These are phyloP conservation scores for Tylopilus sp. DNA, from an alignment of 1,284 basidiomycete species.

Conservation along the genomic window DNA sequence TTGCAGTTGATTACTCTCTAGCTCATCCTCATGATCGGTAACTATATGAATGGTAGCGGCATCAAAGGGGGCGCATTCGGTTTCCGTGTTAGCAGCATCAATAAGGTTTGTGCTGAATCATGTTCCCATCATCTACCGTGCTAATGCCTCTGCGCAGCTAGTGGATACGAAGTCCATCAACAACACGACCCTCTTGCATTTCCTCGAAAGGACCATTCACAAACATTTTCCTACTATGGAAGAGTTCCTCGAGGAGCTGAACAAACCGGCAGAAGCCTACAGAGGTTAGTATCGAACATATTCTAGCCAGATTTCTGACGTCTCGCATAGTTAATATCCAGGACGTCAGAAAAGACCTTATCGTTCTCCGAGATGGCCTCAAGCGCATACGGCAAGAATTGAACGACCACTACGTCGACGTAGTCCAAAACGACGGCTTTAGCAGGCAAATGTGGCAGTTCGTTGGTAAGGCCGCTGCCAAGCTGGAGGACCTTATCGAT, in stretches of 20 bases:
- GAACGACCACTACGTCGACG: conserved; percentile 71
- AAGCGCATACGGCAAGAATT: conserved; percentile 76
- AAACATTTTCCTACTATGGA: conserved; percentile 89
- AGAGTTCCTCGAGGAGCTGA: conserved; percentile 85
- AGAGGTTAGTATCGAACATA: conserved; percentile 54
- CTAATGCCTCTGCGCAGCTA: conserved; percentile 49
- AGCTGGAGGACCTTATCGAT: conserved; percentile 79
- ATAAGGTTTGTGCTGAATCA: conserved; percentile 58
- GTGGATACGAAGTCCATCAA: conserved; percentile 97
- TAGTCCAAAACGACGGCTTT: conserved; percentile 72
- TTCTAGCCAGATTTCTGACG: conserved; percentile 1
- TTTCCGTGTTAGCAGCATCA: conserved; percentile 96
- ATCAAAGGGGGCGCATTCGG: conserved; percentile 97
- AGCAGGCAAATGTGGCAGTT: conserved; percentile 90
- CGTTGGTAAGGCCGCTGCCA: conserved; percentile 65
- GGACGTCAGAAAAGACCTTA: conserved; percentile 71
- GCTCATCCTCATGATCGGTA: conserved; percentile 93
- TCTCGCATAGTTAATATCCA: conserved; percentile 61
- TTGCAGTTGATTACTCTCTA: conserved; percentile 33
- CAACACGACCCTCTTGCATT: conserved; percentile 91
- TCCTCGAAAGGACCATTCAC: conserved; percentile 86
- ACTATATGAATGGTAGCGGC: conserved; percentile 97
- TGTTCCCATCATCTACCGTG: not conserved
- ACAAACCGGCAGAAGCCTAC: conserved; percentile 89
- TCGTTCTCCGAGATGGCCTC: conserved; percentile 75